Evolutionary conservation across 148 eudicot genomes (phyloP).

Genomic region (Beta vulgaris): DNA sequence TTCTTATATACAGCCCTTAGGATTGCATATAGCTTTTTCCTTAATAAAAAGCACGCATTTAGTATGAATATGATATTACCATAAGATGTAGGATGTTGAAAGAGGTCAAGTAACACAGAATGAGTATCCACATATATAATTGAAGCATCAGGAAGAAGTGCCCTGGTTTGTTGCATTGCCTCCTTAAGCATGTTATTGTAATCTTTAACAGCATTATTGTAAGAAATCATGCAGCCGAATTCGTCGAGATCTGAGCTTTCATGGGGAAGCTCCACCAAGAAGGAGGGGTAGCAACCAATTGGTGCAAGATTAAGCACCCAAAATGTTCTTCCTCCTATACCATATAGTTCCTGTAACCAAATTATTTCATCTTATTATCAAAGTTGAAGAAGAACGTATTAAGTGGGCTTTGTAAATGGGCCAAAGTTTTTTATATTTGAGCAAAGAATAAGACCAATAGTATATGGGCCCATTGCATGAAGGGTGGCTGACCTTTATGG

Average conservation of each 20-base stretch:
- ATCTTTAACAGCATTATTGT: constrained; percentile 63
- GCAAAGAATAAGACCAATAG: background rate
- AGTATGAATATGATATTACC: constrained; percentile 39
- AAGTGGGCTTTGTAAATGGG: constrained; percentile 3
- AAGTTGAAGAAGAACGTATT: background rate
- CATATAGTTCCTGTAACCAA: constrained; percentile 59
- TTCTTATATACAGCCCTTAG: too few relatives aligned
- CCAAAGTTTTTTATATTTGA: background rate
- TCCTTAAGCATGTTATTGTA: constrained; percentile 65
- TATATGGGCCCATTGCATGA: background rate
- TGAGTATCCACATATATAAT: constrained; percentile 65
- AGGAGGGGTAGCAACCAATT: constrained; percentile 72
- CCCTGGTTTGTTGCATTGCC: constrained; percentile 38
- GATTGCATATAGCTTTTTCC: too few relatives aligned
- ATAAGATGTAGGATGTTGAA: constrained; percentile 60
- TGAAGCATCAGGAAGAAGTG: constrained; percentile 43
- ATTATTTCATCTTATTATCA: constrained; percentile 8
- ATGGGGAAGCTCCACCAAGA: constrained; percentile 59
- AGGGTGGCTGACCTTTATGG: constrained; percentile 62
- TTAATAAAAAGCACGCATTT: background rate
- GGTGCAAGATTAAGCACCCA: constrained; percentile 85
- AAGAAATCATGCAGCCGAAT: constrained; percentile 60
- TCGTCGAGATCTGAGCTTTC: constrained; percentile 49
- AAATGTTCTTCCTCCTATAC: constrained; percentile 66
- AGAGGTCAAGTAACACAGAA: constrained; percentile 65